phyloP scores from a whole-genome alignment of 176 grass and related monocot species.

The Elymus sibiricus region DNA sequence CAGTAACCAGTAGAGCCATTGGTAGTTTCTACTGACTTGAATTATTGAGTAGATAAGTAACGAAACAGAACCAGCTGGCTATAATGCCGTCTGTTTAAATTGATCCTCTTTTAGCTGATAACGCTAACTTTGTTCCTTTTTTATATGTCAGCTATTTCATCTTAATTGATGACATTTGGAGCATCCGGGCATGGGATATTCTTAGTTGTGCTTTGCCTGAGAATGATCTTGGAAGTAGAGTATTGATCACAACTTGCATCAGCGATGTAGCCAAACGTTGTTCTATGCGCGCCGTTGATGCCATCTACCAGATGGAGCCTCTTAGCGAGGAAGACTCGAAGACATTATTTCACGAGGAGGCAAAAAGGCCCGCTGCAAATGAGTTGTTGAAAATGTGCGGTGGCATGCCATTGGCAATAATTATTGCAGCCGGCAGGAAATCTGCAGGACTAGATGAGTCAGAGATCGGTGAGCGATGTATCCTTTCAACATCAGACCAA shows the following conservation, averaged over 20 bases:
- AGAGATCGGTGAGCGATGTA: no score
- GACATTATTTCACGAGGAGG: not conserved
- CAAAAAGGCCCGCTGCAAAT: not conserved
- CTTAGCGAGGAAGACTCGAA: not conserved
- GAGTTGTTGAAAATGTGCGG: not conserved
- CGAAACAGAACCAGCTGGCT: no score
- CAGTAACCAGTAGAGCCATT: no score
- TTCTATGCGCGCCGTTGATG: not conserved
- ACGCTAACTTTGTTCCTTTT: not conserved
- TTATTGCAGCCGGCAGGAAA: not conserved
- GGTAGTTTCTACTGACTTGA: no score
- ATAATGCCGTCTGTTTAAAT: no score
- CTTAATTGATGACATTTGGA: not conserved
- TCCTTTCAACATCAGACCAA: not conserved
- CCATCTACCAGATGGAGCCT: not conserved
- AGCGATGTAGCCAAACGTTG: not conserved
- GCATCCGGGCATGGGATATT: not conserved
- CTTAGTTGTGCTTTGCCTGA: not conserved
- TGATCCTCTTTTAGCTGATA: not conserved
- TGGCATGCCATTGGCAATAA: not conserved
- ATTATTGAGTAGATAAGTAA: no score
- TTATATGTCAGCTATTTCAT: not conserved
- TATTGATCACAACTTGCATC: not conserved
- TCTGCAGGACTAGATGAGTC: not conserved
- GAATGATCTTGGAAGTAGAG: not conserved